Base-by-base conservation (phyloP, 495 filamentous ascomycete genomes). In the Neurospora pannonica region DNA sequence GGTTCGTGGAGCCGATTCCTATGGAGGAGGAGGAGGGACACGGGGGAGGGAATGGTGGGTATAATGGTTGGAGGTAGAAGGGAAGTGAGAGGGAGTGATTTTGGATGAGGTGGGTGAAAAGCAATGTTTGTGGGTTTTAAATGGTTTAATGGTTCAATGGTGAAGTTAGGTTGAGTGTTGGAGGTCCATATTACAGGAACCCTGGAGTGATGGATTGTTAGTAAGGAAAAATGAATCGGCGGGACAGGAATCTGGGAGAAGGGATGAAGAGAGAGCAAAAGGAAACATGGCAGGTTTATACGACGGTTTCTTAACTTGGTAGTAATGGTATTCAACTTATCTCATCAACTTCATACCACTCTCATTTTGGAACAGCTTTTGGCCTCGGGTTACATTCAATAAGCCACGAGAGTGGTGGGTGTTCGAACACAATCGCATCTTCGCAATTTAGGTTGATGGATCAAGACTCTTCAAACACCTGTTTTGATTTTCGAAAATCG, bases 1-100 rank as follows among this genome's bases (percentile, higher is more conserved):
- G 71, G 17, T 78, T 73, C 40, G 34, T 74, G n/a, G 79, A 81
- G 13, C 79, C 81, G 1, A 76, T 71, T 21, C 78, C 79, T 1
- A 76, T 82, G 3, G 73, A 82, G 21, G 77, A 81, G 28, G 34
- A 28, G 17, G 38, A 21, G 43, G 46, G 11, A 6, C 17, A 19
- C 6, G 40, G 40, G 5, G 40, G 40, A n/a, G 17, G 17, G 31
- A 31, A 31, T 19, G 19, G 19, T 43, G 46, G 10, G 9, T 11
- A 54, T 46, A 13, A 13, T 2, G 3, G 19, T 11, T 21, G 43
- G 43, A 48, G 43, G n/a, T 48, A 46, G 5, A 13, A n/a, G n/a
- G n/a, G n/a, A n/a, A n/a, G n/a, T n/a, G n/a, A n/a, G n/a, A n/a
- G n/a, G n/a, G n/a, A n/a, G n/a, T n/a, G n/a, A n/a, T n/a, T n/a